Evolutionary conservation across 768 basidiomycete genomes (phyloP).

Genomic region (Candolleomyces efflorescens): DNA sequence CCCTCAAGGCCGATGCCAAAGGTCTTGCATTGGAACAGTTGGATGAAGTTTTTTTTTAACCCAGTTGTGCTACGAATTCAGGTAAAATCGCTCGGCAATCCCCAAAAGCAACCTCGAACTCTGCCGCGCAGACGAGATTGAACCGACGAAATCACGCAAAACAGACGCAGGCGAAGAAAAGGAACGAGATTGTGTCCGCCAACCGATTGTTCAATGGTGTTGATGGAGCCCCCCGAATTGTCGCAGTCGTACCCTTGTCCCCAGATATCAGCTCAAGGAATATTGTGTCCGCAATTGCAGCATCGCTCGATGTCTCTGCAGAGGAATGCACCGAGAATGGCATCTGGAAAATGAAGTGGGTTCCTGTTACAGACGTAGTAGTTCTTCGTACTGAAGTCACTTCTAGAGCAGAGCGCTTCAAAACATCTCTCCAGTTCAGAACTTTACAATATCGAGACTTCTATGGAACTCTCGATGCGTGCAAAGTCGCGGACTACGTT

Average conservation of each 20-base stretch:
- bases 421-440: slow-evolving; percentile 86
- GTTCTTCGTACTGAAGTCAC: slow-evolving; percentile 1
- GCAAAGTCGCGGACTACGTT: slow-evolving; percentile 87
- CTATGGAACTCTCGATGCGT: slow-evolving; percentile 79
- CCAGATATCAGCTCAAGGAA: slow-evolving; percentile 52
- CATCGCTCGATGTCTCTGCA: slow-evolving; percentile 50
- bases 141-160: slow-evolving; percentile 85
- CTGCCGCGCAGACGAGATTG: slow-evolving; percentile 63
- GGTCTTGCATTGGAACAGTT: slow-evolving; percentile 35
- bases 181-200: slow-evolving; percentile 60
- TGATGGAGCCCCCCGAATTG: slow-evolving; percentile 79
- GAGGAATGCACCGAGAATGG: slow-evolving; percentile 51
- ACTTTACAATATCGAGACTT: slow-evolving; percentile 67
- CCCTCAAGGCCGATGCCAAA: slow-evolving; percentile 81
- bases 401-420: slow-evolving; percentile 80
- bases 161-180: slow-evolving; percentile 73
- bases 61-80: slow-evolving; percentile 19
- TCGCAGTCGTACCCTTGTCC: slow-evolving; percentile 83
- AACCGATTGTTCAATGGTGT: slow-evolving; percentile 76
- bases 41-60: neutral
- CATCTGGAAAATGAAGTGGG: slow-evolving; percentile 58
- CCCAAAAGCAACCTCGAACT: slow-evolving; percentile 44
- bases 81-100: slow-evolving; percentile 55
- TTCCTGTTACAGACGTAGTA: neutral
- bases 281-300: slow-evolving; percentile 54